A percentile compares a stretch with the other conserved stretches of the same genome.
phyloP scores from a whole-genome alignment of 768 basidiomycete species.

The Podaxis sp. region DNA sequence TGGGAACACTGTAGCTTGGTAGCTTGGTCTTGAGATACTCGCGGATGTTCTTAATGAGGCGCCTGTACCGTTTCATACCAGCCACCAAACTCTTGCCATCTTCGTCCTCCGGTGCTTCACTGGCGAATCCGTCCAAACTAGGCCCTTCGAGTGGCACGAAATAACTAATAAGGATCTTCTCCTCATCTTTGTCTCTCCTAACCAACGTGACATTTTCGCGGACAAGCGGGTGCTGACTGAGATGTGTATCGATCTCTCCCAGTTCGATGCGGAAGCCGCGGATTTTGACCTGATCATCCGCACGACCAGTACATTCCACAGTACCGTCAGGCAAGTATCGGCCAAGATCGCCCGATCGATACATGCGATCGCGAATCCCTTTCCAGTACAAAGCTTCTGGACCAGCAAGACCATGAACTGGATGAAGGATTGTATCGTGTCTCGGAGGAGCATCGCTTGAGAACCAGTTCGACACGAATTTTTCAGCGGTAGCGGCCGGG shows the following conservation, averaged over 20 bases:
- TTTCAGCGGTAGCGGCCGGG: slow-evolving; percentile 76
- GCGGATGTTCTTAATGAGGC: slow-evolving; percentile 89
- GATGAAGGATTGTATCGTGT: slow-evolving; percentile 73
- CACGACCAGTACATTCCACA: slow-evolving; percentile 96
- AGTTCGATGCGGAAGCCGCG: slow-evolving; percentile 98
- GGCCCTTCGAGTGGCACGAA: slow-evolving; percentile 85
- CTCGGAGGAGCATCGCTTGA: slow-evolving; percentile 43
- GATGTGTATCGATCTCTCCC: slow-evolving; percentile 95
- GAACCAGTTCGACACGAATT: slow-evolving; percentile 97
- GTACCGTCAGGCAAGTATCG: slow-evolving; percentile 89
- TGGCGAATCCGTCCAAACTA: slow-evolving; percentile 66
- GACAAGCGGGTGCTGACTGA: slow-evolving; percentile 89
- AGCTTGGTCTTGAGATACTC: slow-evolving; percentile 97
- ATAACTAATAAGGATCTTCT: slow-evolving; percentile 97
- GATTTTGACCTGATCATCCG: slow-evolving; percentile 99
- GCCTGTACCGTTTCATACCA: slow-evolving; percentile 83
- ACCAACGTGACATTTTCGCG: slow-evolving; percentile 99
- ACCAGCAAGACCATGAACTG: slow-evolving; percentile 52
- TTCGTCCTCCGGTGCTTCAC: slow-evolving; percentile 58
- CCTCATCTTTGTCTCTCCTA: slow-evolving; percentile 96
- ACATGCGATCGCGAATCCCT: slow-evolving; percentile 96
- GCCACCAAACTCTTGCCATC: slow-evolving; percentile 63
- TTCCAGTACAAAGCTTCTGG: slow-evolving; percentile 87
- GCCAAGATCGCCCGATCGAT: slow-evolving; percentile 94
- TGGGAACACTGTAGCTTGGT: slow-evolving; percentile 91